phyloP scores from a whole-genome alignment of 768 basidiomycete genomes.

The Neoboletus brunneissimus region DNA sequence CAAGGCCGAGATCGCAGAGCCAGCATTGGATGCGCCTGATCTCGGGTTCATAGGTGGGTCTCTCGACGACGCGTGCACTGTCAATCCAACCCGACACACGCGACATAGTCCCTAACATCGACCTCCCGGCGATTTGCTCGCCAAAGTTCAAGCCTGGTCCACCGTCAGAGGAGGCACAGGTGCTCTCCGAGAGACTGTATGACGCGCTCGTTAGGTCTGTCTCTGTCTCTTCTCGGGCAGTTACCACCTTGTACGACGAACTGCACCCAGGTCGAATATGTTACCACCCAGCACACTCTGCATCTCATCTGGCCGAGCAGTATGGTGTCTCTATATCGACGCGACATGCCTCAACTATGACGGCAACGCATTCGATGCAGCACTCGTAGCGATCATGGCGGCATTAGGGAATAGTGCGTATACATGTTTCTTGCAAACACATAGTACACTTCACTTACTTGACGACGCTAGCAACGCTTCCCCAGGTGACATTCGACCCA shows the following conservation, averaged over 20 bases:
- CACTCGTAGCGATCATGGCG: constrained; percentile 81
- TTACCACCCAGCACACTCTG: constrained; percentile 67
- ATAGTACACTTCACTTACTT: background rate
- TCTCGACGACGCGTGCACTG: background rate
- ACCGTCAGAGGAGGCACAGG: constrained; percentile 91
- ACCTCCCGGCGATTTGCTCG: constrained; percentile 90
- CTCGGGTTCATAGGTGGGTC: constrained; percentile 77
- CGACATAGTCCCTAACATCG: constrained; percentile 85
- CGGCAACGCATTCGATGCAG: constrained; percentile 92
- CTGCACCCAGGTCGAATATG: constrained; percentile 52
- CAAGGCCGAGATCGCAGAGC: constrained; percentile 93
- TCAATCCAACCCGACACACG: background rate
- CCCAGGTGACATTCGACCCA: constrained; percentile 67
- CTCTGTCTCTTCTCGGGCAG: background rate
- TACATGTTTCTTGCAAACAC: constrained; percentile 39
- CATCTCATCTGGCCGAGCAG: constrained; percentile 78
- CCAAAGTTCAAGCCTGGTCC: constrained; percentile 95
- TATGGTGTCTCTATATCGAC: constrained; percentile 94
- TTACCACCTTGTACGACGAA: background rate
- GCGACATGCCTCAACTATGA: constrained; percentile 96
- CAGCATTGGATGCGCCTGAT: constrained; percentile 70
- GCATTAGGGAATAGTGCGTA: constrained; percentile 81
- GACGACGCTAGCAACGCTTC: constrained; percentile 53
- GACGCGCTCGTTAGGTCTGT: constrained; percentile 71
- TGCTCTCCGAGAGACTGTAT: constrained; percentile 79